Conservation (phyloP, 164 flowering plant genomes). For the Stephania yunnanensis region DNA sequence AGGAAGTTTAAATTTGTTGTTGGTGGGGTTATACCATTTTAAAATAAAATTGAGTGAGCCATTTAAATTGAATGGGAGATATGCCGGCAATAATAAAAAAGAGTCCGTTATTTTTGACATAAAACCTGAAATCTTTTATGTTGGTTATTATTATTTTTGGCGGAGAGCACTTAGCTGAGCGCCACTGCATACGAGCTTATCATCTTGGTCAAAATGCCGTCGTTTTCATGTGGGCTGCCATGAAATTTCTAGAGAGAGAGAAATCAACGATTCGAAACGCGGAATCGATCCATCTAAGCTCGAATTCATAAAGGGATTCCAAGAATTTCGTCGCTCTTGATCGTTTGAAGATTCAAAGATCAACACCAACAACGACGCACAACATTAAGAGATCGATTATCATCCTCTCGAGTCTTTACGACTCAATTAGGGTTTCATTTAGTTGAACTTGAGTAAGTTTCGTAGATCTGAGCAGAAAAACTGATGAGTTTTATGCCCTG, state of each 20-base stretch:
- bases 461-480: neutral
- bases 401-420: neutral
- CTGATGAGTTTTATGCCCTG: no score
- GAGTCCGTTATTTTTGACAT: neutral
- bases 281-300: neutral
- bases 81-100: neutral
- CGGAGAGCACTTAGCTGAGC: neutral
- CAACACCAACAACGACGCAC: neutral
- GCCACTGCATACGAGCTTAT: neutral
- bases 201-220: constrained; percentile 15
- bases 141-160: neutral
- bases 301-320: constrained; percentile 1
- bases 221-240: constrained; percentile 12
- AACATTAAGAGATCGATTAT: neutral
- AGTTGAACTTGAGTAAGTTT: neutral
- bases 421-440: neutral
- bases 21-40: no score
- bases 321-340: neutral
- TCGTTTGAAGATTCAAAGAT: constrained; percentile 7
- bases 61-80: no score
- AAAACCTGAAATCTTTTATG: no score
- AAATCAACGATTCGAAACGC: constrained; percentile 14
- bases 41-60: no score
- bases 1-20: no score
- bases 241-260: constrained; percentile 17